These are phyloP conservation scores for Cenchrus purpureus DNA, from an alignment of 176 grass and related monocot species.

Conservation along the genomic window DNA sequence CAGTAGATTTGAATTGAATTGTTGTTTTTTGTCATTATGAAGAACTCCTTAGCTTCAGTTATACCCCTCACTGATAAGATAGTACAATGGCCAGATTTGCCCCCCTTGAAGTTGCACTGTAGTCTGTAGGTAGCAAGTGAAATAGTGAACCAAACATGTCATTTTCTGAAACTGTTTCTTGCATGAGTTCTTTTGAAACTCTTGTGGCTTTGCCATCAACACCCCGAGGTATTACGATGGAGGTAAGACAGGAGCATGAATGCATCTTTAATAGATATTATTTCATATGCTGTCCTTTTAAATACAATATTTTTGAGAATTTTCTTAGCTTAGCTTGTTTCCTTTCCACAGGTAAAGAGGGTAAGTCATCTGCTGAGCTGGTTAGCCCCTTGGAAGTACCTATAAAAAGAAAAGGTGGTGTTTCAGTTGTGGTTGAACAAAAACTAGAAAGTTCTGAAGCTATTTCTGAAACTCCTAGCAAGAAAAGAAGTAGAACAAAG, in stretches of 20 bases:
- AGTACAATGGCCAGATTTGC: constrained; percentile 10
- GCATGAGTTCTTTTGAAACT: background rate
- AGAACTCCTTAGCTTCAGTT: background rate
- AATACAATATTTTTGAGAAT: background rate
- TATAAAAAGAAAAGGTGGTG: constrained; percentile 70
- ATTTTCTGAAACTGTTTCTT: constrained; percentile 3
- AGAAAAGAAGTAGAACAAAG: constrained; percentile 76
- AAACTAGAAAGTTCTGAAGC: constrained; percentile 45
- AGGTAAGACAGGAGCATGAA: background rate
- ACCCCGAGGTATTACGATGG: background rate
- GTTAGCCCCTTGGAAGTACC: constrained; percentile 11
- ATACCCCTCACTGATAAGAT: constrained; percentile 1
- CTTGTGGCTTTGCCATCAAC: background rate
- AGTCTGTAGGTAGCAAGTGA: constrained; percentile 5
- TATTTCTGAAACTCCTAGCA: constrained; percentile 56
- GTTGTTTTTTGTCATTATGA: constrained; percentile 1
- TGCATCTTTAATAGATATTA: background rate
- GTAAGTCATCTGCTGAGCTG: constrained; percentile 34
- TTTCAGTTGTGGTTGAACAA: constrained; percentile 58
- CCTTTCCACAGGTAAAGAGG: constrained; percentile 48
- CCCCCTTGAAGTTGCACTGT: background rate
- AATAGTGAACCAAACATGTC: constrained; percentile 23
- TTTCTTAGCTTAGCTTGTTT: constrained; percentile 2
- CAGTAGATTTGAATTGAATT: constrained; percentile 28
- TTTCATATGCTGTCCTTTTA: background rate